Conservation (phyloP, 371 early-diverging fungal genomes). For the Mucor sp. region DNA sequence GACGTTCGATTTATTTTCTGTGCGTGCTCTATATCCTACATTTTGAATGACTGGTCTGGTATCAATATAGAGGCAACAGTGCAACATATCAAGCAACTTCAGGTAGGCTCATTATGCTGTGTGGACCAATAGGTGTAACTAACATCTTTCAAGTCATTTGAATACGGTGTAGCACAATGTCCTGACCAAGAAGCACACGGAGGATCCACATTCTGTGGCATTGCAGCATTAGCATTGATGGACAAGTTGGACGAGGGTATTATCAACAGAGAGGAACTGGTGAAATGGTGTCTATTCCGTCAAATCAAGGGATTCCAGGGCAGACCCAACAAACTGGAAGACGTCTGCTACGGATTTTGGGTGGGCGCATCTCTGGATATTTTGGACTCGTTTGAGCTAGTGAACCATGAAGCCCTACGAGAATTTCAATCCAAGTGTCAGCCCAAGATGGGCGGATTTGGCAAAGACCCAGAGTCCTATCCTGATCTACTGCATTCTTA, state of each 20-base stretch:
- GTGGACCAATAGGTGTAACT: background rate
- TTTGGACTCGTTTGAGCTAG: conserved; percentile 64
- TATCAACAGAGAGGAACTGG: conserved; percentile 55
- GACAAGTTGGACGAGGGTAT: conserved; percentile 61
- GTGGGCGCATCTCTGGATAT: conserved; percentile 85
- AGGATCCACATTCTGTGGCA: conserved; percentile 90
- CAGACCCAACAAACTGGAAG: conserved; percentile 86
- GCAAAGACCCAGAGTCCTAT: conserved; percentile 65
- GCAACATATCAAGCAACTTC: conserved; percentile 67
- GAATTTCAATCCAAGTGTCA: conserved; percentile 69
- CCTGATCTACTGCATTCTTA: conserved; percentile 89
- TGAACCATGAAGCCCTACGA: conserved; percentile 57
- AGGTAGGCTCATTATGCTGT: conserved; percentile 36
- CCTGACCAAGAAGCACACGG: conserved; percentile 90
- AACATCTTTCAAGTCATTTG: conserved; percentile 60
- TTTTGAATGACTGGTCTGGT: conserved; percentile 89
- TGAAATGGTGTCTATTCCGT: conserved; percentile 82
- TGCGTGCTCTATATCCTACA: conserved; percentile 81
- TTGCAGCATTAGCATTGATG: conserved; percentile 83
- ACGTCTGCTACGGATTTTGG: conserved; percentile 99
- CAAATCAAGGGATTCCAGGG: conserved; percentile 93
- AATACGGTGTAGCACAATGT: conserved; percentile 81
- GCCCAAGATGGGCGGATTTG: conserved; percentile 75
- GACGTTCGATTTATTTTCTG: conserved; percentile 93
- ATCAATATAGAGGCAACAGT: conserved; percentile 66